phyloP scores from a whole-genome alignment of 345 rosid genomes.

The Odontarrhena argentea region DNA sequence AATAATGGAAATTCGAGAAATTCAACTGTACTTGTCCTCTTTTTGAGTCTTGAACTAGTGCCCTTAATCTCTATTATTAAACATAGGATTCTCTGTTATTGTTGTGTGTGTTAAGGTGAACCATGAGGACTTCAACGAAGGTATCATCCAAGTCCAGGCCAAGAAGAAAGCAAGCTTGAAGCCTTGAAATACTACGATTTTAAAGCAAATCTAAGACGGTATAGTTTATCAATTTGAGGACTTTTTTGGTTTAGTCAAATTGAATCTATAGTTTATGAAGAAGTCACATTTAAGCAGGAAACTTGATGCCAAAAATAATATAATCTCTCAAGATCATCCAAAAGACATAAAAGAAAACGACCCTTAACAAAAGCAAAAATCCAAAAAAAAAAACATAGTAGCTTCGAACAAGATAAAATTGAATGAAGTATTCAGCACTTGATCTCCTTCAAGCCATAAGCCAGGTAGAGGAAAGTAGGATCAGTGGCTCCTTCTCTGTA shows the following conservation, averaged over 20 bases:
- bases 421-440: conserved; percentile 53
- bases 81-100: no score
- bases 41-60: no score
- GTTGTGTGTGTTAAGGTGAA: no score
- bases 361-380: background rate
- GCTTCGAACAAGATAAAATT: background rate
- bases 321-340: background rate
- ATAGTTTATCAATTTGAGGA: no score
- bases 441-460: conserved; percentile 74
- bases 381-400: background rate
- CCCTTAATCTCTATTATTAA: no score
- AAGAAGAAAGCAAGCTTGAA: no score
- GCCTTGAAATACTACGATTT: background rate
- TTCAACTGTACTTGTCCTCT: no score
- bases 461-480: conserved; percentile 82
- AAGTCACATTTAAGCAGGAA: background rate
- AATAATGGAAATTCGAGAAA: no score
- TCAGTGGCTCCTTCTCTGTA: conserved; percentile 79
- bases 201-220: background rate
- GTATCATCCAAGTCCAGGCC: no score
- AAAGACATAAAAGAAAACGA: background rate
- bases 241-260: no score
- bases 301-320: background rate
- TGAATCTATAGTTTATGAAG: background rate
- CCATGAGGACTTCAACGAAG: no score